A percentile compares a stretch with the other conserved stretches of the same genome.
Conservation (phyloP, 495 filamentous ascomycete species). For the Neurospora sp. region DNA sequence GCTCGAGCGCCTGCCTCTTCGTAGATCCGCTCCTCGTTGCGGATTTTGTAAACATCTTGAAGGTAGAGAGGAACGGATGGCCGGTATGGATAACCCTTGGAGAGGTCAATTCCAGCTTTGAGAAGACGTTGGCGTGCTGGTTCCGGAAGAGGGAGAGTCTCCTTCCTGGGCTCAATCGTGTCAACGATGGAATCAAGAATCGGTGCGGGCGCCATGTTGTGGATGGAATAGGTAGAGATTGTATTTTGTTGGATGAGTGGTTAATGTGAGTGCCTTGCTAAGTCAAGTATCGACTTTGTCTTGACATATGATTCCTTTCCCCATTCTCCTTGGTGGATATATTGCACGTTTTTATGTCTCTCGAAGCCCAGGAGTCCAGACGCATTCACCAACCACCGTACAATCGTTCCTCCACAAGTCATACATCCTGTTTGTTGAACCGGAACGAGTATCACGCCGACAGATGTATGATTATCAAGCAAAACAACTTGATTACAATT, state of each 20-base stretch:
- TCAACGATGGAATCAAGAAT: conserved; percentile 53
- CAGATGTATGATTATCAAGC: conserved; percentile 3
- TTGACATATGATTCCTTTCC: not conserved
- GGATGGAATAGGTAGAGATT: not conserved
- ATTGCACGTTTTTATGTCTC: not conserved
- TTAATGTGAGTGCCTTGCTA: not conserved
- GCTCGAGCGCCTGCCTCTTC: conserved; percentile 54
- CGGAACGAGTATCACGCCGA: not conserved
- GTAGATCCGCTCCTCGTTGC: conserved; percentile 46
- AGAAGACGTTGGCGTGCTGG: conserved; percentile 45
- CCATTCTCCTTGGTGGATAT: not conserved
- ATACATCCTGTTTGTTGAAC: not conserved
- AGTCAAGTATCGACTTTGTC: not conserved
- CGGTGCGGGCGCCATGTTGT: conserved; percentile 33
- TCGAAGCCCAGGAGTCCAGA: not conserved
- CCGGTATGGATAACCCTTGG: conserved; percentile 57
- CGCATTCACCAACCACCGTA: not conserved
- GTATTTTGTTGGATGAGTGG: not conserved
- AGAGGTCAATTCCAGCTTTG: conserved; percentile 55
- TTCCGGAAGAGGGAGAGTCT: conserved; percentile 48
- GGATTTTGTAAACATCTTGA: conserved; percentile 56
- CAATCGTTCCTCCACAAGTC: not conserved
- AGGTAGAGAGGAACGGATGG: conserved; percentile 54
- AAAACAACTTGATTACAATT: not conserved
- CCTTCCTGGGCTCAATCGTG: conserved; percentile 49